phyloP scores from a whole-genome alignment of 2,329 filamentous ascomycete genomes.

The Ascochyta fabae region DNA sequence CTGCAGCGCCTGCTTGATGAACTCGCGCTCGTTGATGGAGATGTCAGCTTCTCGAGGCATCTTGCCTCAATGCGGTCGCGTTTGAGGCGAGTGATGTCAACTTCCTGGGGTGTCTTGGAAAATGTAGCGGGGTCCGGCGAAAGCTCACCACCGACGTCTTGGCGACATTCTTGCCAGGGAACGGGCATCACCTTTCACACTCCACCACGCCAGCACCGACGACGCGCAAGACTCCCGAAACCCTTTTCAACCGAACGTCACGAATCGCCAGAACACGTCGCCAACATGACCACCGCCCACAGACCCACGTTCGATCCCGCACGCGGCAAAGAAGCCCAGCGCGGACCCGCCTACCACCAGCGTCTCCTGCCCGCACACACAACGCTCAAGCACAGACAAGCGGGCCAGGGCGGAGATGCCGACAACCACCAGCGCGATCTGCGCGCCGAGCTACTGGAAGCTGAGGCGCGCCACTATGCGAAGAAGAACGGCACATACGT shows the following conservation, averaged over 20 bases:
- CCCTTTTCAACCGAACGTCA: neutral
- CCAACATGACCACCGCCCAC: conserved; percentile 62
- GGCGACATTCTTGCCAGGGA: conserved; percentile 15
- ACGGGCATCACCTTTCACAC: conserved; percentile 16
- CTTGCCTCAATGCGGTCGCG: conserved; percentile 29
- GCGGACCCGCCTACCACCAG: conserved; percentile 94
- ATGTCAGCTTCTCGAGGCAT: conserved; percentile 96
- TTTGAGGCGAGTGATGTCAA: conserved; percentile 15
- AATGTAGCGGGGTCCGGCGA: conserved; percentile 36
- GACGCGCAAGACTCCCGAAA: conserved; percentile 44
- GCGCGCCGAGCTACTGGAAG: conserved; percentile 85
- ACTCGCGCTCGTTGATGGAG: conserved; percentile 85
- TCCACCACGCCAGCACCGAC: conserved; percentile 12
- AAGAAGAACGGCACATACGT: conserved; percentile 74
- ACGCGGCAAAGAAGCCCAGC: conserved; percentile 91
- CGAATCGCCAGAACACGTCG: neutral
- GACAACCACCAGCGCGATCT: conserved; percentile 77
- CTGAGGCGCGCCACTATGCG: conserved; percentile 85
- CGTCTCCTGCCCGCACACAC: conserved; percentile 93
- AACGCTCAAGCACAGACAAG: conserved; percentile 79
- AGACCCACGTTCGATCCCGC: conserved; percentile 97
- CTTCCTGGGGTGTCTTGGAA: conserved; percentile 12
- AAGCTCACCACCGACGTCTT: conserved; percentile 27
- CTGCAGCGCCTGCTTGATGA: conserved; percentile 81
- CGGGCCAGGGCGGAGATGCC: conserved; percentile 86